Percentiles rank a stretch among this genome's conserved stretches.
These are phyloP conservation scores for Metschnikowia bowlesiae DNA, from an alignment of 805 yeast genomes.

Conservation along the genomic window DNA sequence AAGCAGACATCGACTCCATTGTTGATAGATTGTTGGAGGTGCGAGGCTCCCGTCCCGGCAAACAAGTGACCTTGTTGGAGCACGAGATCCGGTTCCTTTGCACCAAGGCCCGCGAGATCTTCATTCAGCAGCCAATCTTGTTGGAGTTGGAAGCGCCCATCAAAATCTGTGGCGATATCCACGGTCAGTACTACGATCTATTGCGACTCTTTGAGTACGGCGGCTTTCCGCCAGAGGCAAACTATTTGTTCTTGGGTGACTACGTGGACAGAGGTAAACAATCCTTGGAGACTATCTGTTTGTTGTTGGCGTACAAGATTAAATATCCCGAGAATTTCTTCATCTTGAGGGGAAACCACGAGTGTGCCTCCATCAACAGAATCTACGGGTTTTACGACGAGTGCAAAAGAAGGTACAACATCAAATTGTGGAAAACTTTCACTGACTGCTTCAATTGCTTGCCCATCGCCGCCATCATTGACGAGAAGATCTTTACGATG, in stretches of 20 bases:
- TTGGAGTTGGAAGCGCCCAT: conserved; percentile 97
- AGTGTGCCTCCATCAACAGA: conserved; percentile 96
- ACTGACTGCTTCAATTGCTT: conserved; percentile 98
- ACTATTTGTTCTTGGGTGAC: conserved; percentile 92
- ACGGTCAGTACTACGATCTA: conserved; percentile 96
- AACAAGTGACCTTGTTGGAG: conserved; percentile 90
- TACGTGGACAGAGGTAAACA: conserved; percentile 99
- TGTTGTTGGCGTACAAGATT: conserved; percentile 90
- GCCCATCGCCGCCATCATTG: conserved; percentile 97
- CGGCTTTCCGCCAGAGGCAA: conserved; percentile 98
- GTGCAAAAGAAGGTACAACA: conserved; percentile 96
- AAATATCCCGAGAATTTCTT: conserved; percentile 98
- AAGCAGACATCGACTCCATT: conserved; percentile 94
- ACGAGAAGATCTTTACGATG: conserved; percentile 97
- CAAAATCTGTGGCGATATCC: conserved; percentile 94
- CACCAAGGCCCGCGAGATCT: conserved; percentile 96
- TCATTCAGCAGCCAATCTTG: conserved; percentile 94
- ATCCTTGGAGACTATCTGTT: conserved; percentile 91
- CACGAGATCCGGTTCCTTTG: conserved; percentile 92
- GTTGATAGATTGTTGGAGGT: conserved; percentile 96
- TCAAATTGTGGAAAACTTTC: conserved; percentile 97
- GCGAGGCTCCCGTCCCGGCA: conserved; percentile 97
- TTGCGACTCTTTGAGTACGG: conserved; percentile 95
- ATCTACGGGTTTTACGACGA: conserved; percentile 98
- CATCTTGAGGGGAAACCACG: conserved; percentile 96